Evolutionary conservation across 2,329 filamentous ascomycete genomes (phyloP).

Genomic region (Aureobasidium melanogenum): DNA sequence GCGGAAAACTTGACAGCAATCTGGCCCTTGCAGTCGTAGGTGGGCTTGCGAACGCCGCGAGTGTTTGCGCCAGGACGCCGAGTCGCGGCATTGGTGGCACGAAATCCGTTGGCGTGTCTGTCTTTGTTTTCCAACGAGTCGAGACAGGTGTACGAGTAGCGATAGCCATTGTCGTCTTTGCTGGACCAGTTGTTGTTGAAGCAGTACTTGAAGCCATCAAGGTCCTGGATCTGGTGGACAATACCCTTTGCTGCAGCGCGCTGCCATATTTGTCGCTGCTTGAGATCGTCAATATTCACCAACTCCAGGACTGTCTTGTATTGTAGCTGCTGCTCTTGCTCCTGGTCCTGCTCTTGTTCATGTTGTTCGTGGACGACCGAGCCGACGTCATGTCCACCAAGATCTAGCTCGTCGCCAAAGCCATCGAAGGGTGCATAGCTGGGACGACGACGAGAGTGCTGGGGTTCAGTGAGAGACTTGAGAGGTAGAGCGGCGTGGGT

Average conservation of each 20-base stretch:
- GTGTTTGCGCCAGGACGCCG: slow-evolving; percentile 8
- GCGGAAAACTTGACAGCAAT: slow-evolving; percentile 41
- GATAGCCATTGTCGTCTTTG: slow-evolving; percentile 35
- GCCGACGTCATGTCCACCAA: background rate
- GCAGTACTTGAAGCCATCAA: slow-evolving; percentile 40
- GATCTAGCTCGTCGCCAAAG: background rate
- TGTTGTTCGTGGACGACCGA: background rate
- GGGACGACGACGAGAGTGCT: background rate
- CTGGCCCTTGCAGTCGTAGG: slow-evolving; percentile 41
- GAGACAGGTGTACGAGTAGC: slow-evolving; percentile 42
- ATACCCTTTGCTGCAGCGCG: slow-evolving; percentile 38
- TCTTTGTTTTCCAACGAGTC: slow-evolving; percentile 44
- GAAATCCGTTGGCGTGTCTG: slow-evolving; percentile 34
- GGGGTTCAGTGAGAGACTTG: background rate
- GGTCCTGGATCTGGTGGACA: slow-evolving; percentile 34
- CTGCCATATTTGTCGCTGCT: slow-evolving; percentile 36
- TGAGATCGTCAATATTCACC: slow-evolving; percentile 25
- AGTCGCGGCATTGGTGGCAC: slow-evolving; percentile 20
- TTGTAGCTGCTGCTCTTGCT: background rate
- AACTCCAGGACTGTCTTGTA: slow-evolving; percentile 13
- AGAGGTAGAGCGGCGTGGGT: slow-evolving; percentile 2
- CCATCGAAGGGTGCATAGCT: slow-evolving; percentile 6
- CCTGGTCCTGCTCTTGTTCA: background rate
- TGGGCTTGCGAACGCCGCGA: slow-evolving; percentile 29
- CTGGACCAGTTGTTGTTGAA: slow-evolving; percentile 43